Conservation (phyloP, 73 alveolate species). For the Breviolum minutum region DNA sequence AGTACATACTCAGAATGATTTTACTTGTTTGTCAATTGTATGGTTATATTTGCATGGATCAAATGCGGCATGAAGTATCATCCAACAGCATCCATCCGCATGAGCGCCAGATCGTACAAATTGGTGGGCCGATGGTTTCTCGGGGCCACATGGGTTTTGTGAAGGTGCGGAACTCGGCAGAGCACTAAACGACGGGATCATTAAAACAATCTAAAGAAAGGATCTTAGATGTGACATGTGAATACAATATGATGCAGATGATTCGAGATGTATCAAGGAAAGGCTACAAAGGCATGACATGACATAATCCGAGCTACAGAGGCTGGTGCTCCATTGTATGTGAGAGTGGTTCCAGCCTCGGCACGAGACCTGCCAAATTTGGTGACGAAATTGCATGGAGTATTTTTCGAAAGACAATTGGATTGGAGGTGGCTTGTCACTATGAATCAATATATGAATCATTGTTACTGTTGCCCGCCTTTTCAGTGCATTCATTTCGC, state of each 20-base stretch:
- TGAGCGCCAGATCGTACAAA: constrained; percentile 49
- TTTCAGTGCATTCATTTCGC: too few species aligned
- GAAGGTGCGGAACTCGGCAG: neutral
- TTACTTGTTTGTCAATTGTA: too few species aligned
- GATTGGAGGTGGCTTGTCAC: too few species aligned
- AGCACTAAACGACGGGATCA: too few species aligned
- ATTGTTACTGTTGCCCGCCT: too few species aligned
- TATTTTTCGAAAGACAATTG: too few species aligned
- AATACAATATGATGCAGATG: neutral
- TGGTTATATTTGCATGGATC: too few species aligned
- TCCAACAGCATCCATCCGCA: neutral
- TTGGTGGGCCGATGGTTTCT: constrained; percentile 68
- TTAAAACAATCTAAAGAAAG: neutral
- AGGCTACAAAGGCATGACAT: too few species aligned
- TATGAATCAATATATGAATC: too few species aligned
- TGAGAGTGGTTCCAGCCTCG: constrained; percentile 10
- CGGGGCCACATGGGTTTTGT: constrained; percentile 50
- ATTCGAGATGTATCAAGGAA: neutral
- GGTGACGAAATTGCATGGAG: neutral
- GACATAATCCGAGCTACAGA: neutral
- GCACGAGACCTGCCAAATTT: neutral
- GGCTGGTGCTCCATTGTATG: constrained; percentile 32
- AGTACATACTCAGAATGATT: too few species aligned
- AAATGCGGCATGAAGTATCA: neutral
- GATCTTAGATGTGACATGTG: neutral